Base-by-base conservation (phyloP, 306 rosid genomes). In the Dicorynia guianensis region DNA sequence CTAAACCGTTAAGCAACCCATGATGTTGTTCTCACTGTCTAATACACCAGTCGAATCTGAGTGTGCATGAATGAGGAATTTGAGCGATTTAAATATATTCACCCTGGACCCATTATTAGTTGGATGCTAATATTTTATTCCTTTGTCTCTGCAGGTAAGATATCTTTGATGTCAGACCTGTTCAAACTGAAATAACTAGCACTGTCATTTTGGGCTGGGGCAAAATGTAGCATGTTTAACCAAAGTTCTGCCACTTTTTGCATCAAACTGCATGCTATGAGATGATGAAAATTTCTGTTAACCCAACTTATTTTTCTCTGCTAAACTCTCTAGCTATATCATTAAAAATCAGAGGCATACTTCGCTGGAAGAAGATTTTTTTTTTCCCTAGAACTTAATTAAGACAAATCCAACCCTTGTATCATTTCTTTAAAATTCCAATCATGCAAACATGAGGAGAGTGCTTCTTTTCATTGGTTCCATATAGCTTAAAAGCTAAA, bases 391-490 rank as follows among this genome's bases (percentile, higher is more conserved):
- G 30, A n/a, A n/a, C 39, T 52, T 53, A 44, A 20, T 63, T 42
- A 25, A 43, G 80, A 55, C 67, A 66, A 49, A 67, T 62, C 75
- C 50, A 35, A 54, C 52, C 58, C 62, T 15, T 44, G 75, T 20
- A 69, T 63, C 40, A 64, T 67, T 67, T 56, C 77, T 67, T 8
- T 76, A 50, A 9, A 42, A 78, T 70, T 71, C 72, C 84, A 85
- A 85, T 90, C 83, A 85, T 86, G 88, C 86, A 77, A 71, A 83
- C 89, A 85, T 59, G 89, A 82, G 89, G 87, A 71, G 77, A 67
- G 73, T 62, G 77, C 15, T 61, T 9, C 60, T 72, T 85, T 69
- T 63, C 46, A 55, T 66, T 71, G 50, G 65, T 67, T 78, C 72
- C 61, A 44, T 43, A 67, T 60, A 76, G 84, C 81, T 84, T 58